These are phyloP conservation scores for Pycnococcus provasolii DNA, from an alignment of 139 green algal genomes.

Conservation along the genomic window DNA sequence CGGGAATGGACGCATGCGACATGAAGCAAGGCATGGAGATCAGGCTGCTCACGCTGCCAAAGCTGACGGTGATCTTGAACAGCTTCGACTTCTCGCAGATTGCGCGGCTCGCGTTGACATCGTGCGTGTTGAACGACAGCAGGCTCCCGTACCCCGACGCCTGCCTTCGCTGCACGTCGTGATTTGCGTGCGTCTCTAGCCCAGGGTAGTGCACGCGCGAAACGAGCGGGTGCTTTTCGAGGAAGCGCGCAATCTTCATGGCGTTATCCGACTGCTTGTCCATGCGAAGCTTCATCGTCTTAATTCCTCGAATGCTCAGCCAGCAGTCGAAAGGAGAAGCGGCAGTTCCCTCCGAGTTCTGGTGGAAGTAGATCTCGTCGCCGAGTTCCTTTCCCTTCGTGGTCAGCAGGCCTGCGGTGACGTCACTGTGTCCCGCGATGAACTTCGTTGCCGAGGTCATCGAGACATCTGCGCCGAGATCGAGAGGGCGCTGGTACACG, in stretches of 20 bases:
- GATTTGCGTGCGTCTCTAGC: constrained; percentile 25
- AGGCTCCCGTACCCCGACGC: constrained; percentile 46
- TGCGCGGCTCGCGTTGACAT: constrained; percentile 36
- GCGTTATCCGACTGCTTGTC: constrained; percentile 61
- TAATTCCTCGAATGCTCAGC: constrained; percentile 83
- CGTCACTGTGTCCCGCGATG: constrained; percentile 83
- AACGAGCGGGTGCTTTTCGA: constrained; percentile 71
- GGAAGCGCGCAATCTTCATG: constrained; percentile 60
- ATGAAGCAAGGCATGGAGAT: constrained; percentile 97
- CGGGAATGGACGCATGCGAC: constrained; percentile 76
- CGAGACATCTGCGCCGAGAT: constrained; percentile 86
- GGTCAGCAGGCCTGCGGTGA: constrained; percentile 80
- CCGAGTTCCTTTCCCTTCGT: constrained; percentile 41
- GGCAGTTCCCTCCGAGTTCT: constrained; percentile 81
- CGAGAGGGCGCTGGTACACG: constrained; percentile 46
- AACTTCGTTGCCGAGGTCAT: constrained; percentile 97
- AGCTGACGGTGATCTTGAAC: constrained; percentile 90
- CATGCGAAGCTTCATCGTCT: constrained; percentile 95
- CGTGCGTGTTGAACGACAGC: constrained; percentile 45
- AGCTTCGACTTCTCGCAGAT: constrained; percentile 75
- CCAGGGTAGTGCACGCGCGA: constrained; percentile 80
- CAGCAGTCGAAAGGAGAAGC: constrained; percentile 94
- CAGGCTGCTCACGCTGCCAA: constrained; percentile 76
- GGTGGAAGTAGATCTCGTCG: constrained; percentile 32
- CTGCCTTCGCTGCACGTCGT: constrained; percentile 38